Evolutionary conservation across 2,329 filamentous ascomycete species (phyloP), one percentile per base, ranked within the genome.

Genomic region (Xylariaceae sp.): DNA sequence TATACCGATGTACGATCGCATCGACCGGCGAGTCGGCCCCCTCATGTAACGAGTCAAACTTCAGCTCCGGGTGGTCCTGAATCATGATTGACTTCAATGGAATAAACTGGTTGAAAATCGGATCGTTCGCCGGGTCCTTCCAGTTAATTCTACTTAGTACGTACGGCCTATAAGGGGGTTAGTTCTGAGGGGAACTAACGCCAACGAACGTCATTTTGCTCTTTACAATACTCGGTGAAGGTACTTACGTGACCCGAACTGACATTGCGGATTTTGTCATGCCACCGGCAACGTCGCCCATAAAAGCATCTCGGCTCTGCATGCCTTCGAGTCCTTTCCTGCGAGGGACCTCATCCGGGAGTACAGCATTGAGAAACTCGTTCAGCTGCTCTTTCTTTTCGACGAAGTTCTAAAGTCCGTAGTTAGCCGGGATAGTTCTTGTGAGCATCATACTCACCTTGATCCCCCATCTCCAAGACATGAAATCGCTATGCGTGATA

Each of bases 1-100:
- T 79, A 66, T 89, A 88, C n/a, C 85, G 77, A 67, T 87, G 84
- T 2, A 88, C 82, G 2, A 88, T 69, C 0, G 82, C 83, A 16
- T 76, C 72, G 2, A 86, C 81, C 0, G 82, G 81, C 6, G 78
- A 81, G 61, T 87, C 83, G 2, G 72, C 71, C 23, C 74, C 73
- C 72, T 88, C 85, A 44, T 82, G 74, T n/a, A 88, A 71, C 0
- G 84, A 85, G 66, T 88, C 85, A 2, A 86, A 65, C 0, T 71
- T 73, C n/a, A 83, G 63, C 50, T 77, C 75, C 0, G 80, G 79
- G 62, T 87, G 84, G 59, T 88, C 81, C 0, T 76, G 72, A 9
- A 79, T 60, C 63, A 84, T 77, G 2, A 74, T 67, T 2, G 84
- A 85, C 55, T 75, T 76, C 50, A 85, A 70, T 0, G 84, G 84